These are phyloP conservation scores for Piromyces sp. DNA, from an alignment of 192 early-diverging fungal species.

Conservation along the genomic window DNA sequence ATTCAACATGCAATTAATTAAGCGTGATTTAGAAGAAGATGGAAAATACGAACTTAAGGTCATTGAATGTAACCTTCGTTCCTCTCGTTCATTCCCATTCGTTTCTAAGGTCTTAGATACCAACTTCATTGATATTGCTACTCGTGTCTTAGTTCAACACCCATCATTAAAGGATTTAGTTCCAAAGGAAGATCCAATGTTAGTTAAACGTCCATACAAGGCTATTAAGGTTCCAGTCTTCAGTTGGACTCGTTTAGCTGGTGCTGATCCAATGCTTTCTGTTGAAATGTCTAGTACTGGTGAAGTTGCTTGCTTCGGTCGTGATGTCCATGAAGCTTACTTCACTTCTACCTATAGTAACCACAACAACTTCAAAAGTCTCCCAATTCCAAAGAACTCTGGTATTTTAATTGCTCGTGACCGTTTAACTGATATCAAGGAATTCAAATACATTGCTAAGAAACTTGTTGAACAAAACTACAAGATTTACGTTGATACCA, in stretches of 20 bases:
- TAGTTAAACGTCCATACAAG: constrained; percentile 38
- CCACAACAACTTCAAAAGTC: constrained; percentile 64
- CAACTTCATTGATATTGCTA: constrained; percentile 85
- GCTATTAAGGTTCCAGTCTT: constrained; percentile 93
- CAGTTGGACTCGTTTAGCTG: constrained; percentile 83
- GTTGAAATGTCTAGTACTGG: constrained; percentile 98
- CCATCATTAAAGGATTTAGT: constrained; percentile 32
- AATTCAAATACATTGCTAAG: constrained; percentile 52
- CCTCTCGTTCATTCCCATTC: constrained; percentile 94
- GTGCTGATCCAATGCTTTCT: constrained; percentile 89
- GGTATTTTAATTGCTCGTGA: constrained; percentile 47
- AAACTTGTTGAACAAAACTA: constrained; percentile 43
- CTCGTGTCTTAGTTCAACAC: constrained; percentile 51
- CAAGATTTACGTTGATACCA: constrained; percentile 49
- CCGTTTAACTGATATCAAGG: constrained; percentile 45
- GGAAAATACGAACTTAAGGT: constrained; percentile 53
- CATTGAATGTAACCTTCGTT: constrained; percentile 95
- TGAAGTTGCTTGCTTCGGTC: constrained; percentile 94
- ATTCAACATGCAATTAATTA: constrained; percentile 97
- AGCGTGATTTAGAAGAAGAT: constrained; percentile 1
- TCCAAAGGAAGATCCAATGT: constrained; percentile 24
- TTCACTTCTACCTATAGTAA: constrained; percentile 62
- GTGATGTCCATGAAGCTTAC: constrained; percentile 75
- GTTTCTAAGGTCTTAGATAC: constrained; percentile 83
- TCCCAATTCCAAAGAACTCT: constrained; percentile 45